Conservation (phyloP, 352 stramenopile genomes). For the Pythium monospermum region DNA sequence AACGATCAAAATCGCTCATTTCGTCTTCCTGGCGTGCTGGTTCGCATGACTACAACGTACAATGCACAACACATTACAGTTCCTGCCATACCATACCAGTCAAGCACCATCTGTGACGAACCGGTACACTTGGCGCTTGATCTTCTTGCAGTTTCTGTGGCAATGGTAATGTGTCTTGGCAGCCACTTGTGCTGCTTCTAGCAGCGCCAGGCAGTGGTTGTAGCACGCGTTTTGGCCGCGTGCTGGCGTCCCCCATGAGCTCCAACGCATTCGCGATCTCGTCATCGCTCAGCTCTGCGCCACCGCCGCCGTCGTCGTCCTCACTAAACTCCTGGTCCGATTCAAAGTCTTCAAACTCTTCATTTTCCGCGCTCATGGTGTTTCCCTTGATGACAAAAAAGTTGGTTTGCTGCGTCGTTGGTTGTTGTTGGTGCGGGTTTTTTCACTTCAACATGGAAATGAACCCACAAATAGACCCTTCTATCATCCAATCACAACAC, state of each 20-base stretch:
- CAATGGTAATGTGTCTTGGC: too few relatives aligned
- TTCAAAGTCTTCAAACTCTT: slow-evolving; percentile 48
- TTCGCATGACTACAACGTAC: too few relatives aligned
- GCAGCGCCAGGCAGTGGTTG: too few relatives aligned
- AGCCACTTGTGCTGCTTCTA: too few relatives aligned
- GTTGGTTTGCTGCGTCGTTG: not conserved
- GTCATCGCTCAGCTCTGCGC: slow-evolving; percentile 29
- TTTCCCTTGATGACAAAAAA: not conserved
- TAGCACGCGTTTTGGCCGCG: too few relatives aligned
- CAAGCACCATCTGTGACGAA: too few relatives aligned
- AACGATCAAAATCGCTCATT: slow-evolving; percentile 13
- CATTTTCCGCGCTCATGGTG: slow-evolving; percentile 8
- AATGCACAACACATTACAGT: too few relatives aligned
- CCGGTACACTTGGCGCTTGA: too few relatives aligned
- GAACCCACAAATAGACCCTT: not conserved
- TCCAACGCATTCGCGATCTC: slow-evolving; percentile 36
- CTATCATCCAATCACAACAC: slow-evolving; percentile 7
- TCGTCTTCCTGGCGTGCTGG: not conserved
- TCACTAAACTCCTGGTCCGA: slow-evolving; percentile 38
- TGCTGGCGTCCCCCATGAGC: slow-evolving; percentile 32
- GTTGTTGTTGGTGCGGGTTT: not conserved
- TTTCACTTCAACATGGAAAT: slow-evolving; percentile 17
- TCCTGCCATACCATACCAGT: too few relatives aligned
- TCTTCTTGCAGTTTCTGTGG: not conserved
- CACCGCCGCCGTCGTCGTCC: slow-evolving; percentile 15